phyloP scores from a whole-genome alignment of 1,284 basidiomycete species.

The Schizophyllum amplum region DNA sequence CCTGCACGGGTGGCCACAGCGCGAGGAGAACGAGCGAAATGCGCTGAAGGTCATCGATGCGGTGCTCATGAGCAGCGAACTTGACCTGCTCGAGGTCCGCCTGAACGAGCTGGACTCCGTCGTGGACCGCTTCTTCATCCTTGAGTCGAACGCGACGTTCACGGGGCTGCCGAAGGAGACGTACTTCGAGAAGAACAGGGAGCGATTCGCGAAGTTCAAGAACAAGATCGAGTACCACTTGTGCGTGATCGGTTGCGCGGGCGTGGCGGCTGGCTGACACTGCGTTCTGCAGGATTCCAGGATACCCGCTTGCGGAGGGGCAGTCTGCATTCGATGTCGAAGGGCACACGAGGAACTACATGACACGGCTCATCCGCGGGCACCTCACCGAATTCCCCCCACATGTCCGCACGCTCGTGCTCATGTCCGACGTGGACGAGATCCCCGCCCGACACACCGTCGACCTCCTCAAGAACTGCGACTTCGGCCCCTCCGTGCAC shows the following conservation, averaged over 20 bases:
- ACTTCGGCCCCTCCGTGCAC: constrained; percentile 48
- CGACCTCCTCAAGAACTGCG: constrained; percentile 48
- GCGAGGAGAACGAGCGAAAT: constrained; percentile 17
- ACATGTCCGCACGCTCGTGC: constrained; percentile 35
- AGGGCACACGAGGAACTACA: constrained; percentile 27
- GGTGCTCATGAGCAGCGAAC: constrained; percentile 54
- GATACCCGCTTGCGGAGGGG: constrained; percentile 25
- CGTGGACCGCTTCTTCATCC: constrained; percentile 59
- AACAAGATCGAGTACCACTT: constrained; percentile 46
- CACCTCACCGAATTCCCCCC: constrained; percentile 25
- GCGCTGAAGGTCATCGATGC: constrained; percentile 41
- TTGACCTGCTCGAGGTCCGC: constrained; percentile 64
- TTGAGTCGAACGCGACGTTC: constrained; percentile 59
- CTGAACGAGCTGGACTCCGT: constrained; percentile 55
- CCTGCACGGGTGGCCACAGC: constrained; percentile 46
- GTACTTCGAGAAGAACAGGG: constrained; percentile 39
- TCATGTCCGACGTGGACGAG: constrained; percentile 69
- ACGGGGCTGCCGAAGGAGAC: constrained; percentile 52
- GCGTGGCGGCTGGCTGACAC: background rate
- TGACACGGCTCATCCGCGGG: constrained; percentile 35
- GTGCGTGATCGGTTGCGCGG: constrained; percentile 22
- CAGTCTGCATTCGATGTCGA: constrained; percentile 36
- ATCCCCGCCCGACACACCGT: constrained; percentile 52
- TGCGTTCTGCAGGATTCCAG: constrained; percentile 25
- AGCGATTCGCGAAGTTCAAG: constrained; percentile 42